Conservation (phyloP, 371 early-diverging fungal species). For the Rhizomucor miehei region DNA sequence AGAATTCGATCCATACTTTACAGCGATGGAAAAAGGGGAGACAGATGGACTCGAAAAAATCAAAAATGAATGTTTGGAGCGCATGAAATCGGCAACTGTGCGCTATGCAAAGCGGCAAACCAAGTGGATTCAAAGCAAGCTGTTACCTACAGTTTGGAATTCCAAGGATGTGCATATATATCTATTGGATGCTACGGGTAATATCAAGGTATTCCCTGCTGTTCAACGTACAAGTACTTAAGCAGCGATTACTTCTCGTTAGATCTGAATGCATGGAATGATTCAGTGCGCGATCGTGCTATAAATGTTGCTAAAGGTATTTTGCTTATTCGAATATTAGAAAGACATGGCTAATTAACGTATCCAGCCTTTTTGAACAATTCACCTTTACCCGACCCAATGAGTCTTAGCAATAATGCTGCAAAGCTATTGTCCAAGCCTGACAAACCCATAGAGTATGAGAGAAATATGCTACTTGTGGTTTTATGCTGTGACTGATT, state of each 20-base stretch:
- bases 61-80: constrained; percentile 57
- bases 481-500: background rate
- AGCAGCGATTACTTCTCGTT: background rate
- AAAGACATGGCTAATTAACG: constrained; percentile 1
- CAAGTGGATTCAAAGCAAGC: constrained; percentile 87
- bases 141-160: constrained; percentile 54
- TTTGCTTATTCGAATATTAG: background rate
- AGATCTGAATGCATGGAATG: constrained; percentile 57
- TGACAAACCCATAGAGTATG: background rate
- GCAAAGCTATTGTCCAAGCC: constrained; percentile 28
- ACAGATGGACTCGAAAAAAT: constrained; percentile 30
- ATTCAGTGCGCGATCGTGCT: constrained; percentile 52
- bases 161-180: constrained; percentile 51
- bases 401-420: constrained; percentile 31
- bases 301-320: constrained; percentile 51
- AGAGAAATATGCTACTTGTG: background rate
- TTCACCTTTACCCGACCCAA: constrained; percentile 39
- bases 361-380: constrained; percentile 22
- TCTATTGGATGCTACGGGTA: constrained; percentile 80
- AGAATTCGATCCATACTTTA: constrained; percentile 76
- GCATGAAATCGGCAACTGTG: constrained; percentile 85
- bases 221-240: background rate
- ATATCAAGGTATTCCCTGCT: background rate
- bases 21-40: constrained; percentile 35
- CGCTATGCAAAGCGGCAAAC: constrained; percentile 89